Conservation (phyloP, 75 land plant species). For the Ceratopteris richardii region DNA sequence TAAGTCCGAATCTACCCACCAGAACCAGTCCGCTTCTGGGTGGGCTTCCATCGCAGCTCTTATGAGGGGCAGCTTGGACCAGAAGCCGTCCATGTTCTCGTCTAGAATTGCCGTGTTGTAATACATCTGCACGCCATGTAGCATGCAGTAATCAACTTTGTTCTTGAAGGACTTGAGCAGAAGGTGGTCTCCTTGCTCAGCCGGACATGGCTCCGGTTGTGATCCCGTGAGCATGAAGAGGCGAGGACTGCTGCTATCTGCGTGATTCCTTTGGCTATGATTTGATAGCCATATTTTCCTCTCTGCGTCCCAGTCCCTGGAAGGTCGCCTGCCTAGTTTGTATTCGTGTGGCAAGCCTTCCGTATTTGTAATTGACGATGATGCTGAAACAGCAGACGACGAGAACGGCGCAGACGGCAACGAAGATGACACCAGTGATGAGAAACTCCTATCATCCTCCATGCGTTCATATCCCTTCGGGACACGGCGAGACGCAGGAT, state of each 20-base stretch:
- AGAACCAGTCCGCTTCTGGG: slow-evolving; percentile 22
- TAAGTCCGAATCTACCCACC: slow-evolving; percentile 17
- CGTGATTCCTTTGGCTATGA: slow-evolving; percentile 11
- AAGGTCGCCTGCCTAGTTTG: slow-evolving; percentile 20
- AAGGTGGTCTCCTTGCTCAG: not conserved
- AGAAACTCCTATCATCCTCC: too few species aligned
- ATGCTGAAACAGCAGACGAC: too few species aligned
- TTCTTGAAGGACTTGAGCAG: slow-evolving; percentile 10
- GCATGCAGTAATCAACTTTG: slow-evolving; percentile 18
- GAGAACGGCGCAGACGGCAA: too few species aligned
- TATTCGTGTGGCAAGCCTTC: slow-evolving; percentile 18
- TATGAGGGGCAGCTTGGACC: slow-evolving; percentile 18
- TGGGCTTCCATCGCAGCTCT: slow-evolving; percentile 19
- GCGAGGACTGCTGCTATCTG: not conserved
- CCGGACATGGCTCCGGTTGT: not conserved
- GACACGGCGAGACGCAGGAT: too few species aligned
- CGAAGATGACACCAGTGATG: too few species aligned
- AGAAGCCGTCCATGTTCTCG: slow-evolving; percentile 8
- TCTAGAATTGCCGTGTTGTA: slow-evolving; percentile 17
- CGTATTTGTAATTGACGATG: too few species aligned
- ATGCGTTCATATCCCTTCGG: too few species aligned
- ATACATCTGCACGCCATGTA: slow-evolving; percentile 10
- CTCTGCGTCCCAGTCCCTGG: slow-evolving; percentile 64
- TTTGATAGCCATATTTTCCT: slow-evolving; percentile 44
- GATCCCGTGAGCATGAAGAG: slow-evolving; percentile 13